Base-by-base conservation (phyloP, 106 monocot species). In the Ottelia alismoides region DNA sequence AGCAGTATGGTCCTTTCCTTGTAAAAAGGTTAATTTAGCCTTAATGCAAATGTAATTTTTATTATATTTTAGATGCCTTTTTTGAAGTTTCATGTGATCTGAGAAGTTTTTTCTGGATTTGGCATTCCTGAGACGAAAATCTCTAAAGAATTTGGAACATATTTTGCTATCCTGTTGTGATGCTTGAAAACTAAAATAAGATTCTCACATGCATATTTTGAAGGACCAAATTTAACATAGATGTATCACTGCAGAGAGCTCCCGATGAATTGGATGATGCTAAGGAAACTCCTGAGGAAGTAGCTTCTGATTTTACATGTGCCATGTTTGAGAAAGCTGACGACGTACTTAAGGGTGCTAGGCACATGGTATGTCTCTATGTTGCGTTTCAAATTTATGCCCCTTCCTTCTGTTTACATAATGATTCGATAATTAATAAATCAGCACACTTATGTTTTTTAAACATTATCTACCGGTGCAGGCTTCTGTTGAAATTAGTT, bases 261-360 rank as follows among this genome's bases (percentile, higher is more conserved):
- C n/a, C n/a, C n/a, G 79, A 73, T n/a, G 89, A 98, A n/a, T 29
- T 86, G 64, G 75, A 86, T 58, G 85, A 90, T 75, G 62, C 70
- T 31, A 90, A 72, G 50, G 85, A 86, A 68, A 73, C 81, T 49
- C 98, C 98, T 65, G 98, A 98, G 57, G 85, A 90, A 65, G 65
- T 90, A 56, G 98, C 98, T 65, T 50, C 61, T 43, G 82, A 79
- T 77, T 98, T 86, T 64, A 98, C 90, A 23, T 98, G 98, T 69
- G 70, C 78, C 22, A 77, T 85, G 85, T 98, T 98, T 80, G 79
- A 85, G 62, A 72, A 65, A 12, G 63, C 90, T 28, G 49, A 79
- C 60, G 85, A 90, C 73, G 98, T 90, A 28, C 98, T 98, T 16
- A 82, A 90, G 73, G 98, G 98, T 46, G 98, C 98, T 45, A 72